Percentiles rank a stretch among this genome's conserved stretches.
Conservation (phyloP, 177 flowering plant species). For the Tripterygium wilfordii region DNA sequence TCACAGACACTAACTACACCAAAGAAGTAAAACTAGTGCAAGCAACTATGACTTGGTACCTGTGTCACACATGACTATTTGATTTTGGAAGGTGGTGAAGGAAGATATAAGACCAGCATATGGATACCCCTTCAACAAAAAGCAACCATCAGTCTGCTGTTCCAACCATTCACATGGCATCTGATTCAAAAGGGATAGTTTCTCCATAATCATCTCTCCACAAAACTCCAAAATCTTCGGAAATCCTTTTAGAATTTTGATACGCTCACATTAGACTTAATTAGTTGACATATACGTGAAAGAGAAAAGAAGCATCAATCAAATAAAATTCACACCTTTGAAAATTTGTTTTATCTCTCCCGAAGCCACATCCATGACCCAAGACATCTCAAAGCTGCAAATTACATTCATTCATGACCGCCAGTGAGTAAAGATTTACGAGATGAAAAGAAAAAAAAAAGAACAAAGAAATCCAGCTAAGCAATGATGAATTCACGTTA, state of each 20-base stretch:
- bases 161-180: conserved; percentile 33
- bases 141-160: conserved; percentile 22
- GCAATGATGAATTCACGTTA: too few species aligned
- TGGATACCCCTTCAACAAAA: conserved; percentile 28
- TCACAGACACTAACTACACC: not conserved
- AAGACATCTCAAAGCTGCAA: conserved; percentile 67
- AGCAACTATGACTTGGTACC: conserved; percentile 33
- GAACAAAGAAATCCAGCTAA: not conserved
- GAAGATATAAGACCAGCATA: conserved; percentile 60
- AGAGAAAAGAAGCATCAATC: not conserved
- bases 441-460: not conserved
- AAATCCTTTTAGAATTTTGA: conserved; percentile 37
- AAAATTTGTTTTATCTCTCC: conserved; percentile 52
- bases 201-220: conserved; percentile 52
- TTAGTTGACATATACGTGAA: not conserved
- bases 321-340: conserved; percentile 47
- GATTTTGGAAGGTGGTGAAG: conserved; percentile 32
- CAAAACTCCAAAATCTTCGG: conserved; percentile 57
- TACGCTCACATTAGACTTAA: conserved; percentile 7
- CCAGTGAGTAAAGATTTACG: not conserved
- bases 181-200: conserved; percentile 39
- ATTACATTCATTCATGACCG: too few species aligned
- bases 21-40: not conserved
- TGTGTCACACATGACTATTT: conserved; percentile 55
- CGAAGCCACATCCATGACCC: conserved; percentile 60